These are phyloP conservation scores for Anaeromyces robustus DNA, from an alignment of 192 early-diverging fungal genomes.

Conservation along the genomic window DNA sequence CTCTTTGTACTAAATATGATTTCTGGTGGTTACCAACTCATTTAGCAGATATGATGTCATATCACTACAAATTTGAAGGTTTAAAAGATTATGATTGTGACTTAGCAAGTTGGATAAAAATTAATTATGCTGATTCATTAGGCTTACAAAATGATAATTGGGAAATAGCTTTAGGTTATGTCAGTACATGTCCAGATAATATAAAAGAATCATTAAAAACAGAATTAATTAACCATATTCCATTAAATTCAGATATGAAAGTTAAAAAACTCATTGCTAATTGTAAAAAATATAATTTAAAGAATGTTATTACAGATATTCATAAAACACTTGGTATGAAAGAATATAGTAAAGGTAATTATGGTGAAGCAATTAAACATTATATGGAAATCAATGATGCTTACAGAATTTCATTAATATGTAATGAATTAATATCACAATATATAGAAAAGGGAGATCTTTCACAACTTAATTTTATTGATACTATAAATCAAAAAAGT, in stretches of 20 bases:
- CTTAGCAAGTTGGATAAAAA: background rate
- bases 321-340: background rate
- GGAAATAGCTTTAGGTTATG: background rate
- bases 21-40: background rate
- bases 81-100: background rate
- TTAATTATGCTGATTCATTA: background rate
- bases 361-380: constrained; percentile 43
- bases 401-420: constrained; percentile 25
- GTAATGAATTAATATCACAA: constrained; percentile 32
- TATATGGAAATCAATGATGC: constrained; percentile 33
- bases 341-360: constrained; percentile 29
- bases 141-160: background rate
- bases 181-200: background rate
- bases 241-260: background rate
- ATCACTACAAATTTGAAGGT: background rate
- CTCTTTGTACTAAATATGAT: background rate
- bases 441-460: constrained; percentile 25
- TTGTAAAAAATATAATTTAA: background rate
- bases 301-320: background rate
- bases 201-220: background rate
- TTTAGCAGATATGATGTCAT: background rate
- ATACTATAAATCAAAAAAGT: constrained; percentile 16
- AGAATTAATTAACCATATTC: background rate
- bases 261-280: background rate
- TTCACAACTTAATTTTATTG: constrained; percentile 24